These are phyloP conservation scores for Pisolithus albus DNA, from an alignment of 768 basidiomycete genomes.

Conservation along the genomic window DNA sequence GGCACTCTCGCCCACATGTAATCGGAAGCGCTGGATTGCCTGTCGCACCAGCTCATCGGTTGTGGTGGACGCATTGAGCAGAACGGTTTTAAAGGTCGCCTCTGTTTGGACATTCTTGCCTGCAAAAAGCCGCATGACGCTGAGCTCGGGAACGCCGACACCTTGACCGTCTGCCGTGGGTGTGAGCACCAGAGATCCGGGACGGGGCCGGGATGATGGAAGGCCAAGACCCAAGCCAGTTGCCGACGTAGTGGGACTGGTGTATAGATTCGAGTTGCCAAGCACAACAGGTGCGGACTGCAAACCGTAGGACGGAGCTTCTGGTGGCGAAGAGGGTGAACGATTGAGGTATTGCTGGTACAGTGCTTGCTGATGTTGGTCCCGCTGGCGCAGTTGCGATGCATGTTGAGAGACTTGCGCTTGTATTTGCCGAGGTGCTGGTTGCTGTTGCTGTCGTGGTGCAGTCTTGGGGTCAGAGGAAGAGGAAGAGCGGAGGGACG, in stretches of 20 bases:
- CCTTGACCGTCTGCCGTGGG: slow-evolving; percentile 56
- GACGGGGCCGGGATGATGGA: slow-evolving; percentile 53
- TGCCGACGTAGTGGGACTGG: slow-evolving; percentile 31
- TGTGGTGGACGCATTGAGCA: slow-evolving; percentile 82
- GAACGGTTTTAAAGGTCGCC: slow-evolving; percentile 96
- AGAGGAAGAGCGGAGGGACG: slow-evolving; percentile 17
- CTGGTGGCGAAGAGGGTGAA: slow-evolving; percentile 74
- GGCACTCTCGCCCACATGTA: slow-evolving; percentile 54
- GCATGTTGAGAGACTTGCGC: slow-evolving; percentile 54
- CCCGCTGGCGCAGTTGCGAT: slow-evolving; percentile 71
- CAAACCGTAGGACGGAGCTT: slow-evolving; percentile 67
- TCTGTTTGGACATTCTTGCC: slow-evolving; percentile 87
- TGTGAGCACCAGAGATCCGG: slow-evolving; percentile 71
- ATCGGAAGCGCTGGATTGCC: slow-evolving; percentile 89
- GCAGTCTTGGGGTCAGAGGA: slow-evolving; percentile 15
- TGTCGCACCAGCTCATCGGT: slow-evolving; percentile 82
- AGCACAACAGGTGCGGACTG: slow-evolving; percentile 69
- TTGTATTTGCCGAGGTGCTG: slow-evolving; percentile 23
- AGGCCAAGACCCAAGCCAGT: slow-evolving; percentile 44
- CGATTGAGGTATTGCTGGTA: slow-evolving; percentile 88
- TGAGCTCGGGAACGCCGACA: slow-evolving; percentile 69
- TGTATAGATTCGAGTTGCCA: slow-evolving; percentile 35
- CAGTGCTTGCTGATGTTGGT: slow-evolving; percentile 80
- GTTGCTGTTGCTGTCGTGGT: slow-evolving; percentile 16
- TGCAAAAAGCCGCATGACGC: slow-evolving; percentile 93